Percentiles rank a stretch among this genome's conserved stretches.
Evolutionary conservation across 441 rosid species (phyloP).

Genomic region (Eutrema salsugineum): DNA sequence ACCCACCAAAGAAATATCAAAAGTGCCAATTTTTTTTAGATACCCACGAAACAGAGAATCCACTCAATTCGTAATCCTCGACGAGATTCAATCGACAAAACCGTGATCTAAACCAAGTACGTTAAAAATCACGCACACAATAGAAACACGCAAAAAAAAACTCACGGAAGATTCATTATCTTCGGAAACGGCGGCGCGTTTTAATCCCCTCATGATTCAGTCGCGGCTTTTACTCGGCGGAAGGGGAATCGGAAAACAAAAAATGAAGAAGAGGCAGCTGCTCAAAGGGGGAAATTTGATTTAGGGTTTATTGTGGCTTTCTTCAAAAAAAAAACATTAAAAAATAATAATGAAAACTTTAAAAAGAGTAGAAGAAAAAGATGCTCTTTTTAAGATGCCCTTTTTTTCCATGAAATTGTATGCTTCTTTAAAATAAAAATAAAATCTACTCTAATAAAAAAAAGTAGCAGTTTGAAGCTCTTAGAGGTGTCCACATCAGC

Average conservation of each 20-base stretch:
- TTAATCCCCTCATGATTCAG: slow-evolving; percentile 60
- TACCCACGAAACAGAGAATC: neutral
- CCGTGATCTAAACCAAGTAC: neutral
- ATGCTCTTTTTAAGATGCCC: slow-evolving; percentile 1
- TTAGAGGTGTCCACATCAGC: too few relatives aligned
- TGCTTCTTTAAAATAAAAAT: neutral
- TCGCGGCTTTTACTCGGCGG: neutral
- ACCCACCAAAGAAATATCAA: neutral
- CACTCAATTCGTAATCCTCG: neutral
- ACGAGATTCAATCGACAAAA: slow-evolving; percentile 13
- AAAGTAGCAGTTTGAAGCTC: too few relatives aligned
- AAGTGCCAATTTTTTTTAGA: neutral
- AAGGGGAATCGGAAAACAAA: neutral
- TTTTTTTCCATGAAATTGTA: neutral
- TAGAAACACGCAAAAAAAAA: neutral
- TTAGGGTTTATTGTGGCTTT: slow-evolving; percentile 37
- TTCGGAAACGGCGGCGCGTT: slow-evolving; percentile 59
- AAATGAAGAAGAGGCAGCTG: neutral
- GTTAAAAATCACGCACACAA: neutral
- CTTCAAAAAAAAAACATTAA: neutral
- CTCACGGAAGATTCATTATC: slow-evolving; percentile 61
- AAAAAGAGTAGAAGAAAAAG: neutral
- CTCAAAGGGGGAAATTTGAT: neutral
- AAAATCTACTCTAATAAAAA: too few relatives aligned
- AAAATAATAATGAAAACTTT: neutral